Evolutionary conservation across 2,329 filamentous ascomycete species (phyloP), one percentile per base, ranked within the genome.

Genomic region (Claviceps arundinis): DNA sequence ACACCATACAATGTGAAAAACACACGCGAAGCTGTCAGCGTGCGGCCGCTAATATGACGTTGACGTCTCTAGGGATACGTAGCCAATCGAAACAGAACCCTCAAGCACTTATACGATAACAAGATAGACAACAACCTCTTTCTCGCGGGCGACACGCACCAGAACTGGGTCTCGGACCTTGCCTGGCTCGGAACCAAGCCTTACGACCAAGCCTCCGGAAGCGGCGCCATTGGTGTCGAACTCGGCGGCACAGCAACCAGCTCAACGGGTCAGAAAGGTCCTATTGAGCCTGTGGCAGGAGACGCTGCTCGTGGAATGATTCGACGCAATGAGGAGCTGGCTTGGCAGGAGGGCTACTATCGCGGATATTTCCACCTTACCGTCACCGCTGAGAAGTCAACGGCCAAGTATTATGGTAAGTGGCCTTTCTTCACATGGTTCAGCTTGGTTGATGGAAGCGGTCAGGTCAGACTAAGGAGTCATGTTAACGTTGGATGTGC

Each of bases 341-440:
- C 85, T 60, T 89, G 84, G 85, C 79, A 83, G 58, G 84, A 88
- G 53, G 64, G 81, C 7, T 88, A 85, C 64, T 89, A 87, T 64
- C 74, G 84, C 17, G 85, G 85, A 1, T 89, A 89, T 67, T 87
- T 81, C 58, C 76, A 84, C 60, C 68, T 88, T 42, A 73, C 76
- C 47, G 69, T 86, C 51, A 71, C 68, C 19, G 71, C 77, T 22
- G 71, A 82, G 11, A 68, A 75, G 45, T 72, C 85, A 2, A 70
- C 76, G n/a, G 84, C 84, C 0, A 71, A 72, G 13, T 89, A 76
- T 67, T 89, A 81, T 58, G 84, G 81, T 42, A 60, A 76, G 60
- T 19, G 40, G 16, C 8, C 9, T 11, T 34, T 34, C 26, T 34
- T 34, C 30, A 4, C 3, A 34, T 30, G 8, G 8, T 11, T 4